Evolutionary conservation across 2,329 filamentous ascomycete species (phyloP), one percentile per base, ranked within the genome.

Genomic region (Pseudogymnoascus sp.): DNA sequence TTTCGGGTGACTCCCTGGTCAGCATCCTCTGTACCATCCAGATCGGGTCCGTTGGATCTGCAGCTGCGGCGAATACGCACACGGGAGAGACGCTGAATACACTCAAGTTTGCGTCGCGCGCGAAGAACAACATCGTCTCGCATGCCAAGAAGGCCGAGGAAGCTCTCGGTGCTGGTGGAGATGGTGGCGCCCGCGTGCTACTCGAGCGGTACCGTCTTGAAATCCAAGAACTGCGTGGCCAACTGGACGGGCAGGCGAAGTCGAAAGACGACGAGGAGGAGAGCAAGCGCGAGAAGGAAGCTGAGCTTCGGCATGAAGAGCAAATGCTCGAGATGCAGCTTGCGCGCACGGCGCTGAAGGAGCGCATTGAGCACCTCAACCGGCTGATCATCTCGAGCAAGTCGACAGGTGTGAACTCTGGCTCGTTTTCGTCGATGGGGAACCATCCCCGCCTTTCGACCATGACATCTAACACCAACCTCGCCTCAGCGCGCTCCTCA

Each of bases 281-380:
- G 69, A 83, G 86, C 67, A 85, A 80, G 40, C 81, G 86, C 15
- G 87, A 94, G 72, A 84, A 88, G 68, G 90, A 97, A 74, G 89
- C 89, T 6, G 87, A 92, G 67, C 84, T 90, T 67, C 85, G 92
- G 39, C 94, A 97, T 68, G 92, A 97, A 71, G 94, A 97, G 76
- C 94, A 99, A 74, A 93, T 99, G 83, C 81, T 99, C 61, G 94
- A 99, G 75, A 97, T 99, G 90, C 94, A 99, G 73, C 82, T 99
- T 54, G 94, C 94, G 33, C 86, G 94, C 41, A 99, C 94, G 0
- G 94, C 94, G 0, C 78, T 99, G 61, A 99, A 97, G 74, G 94
- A 99, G 77, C 87, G 94, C 31, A 99, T 99, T 68, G 92, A 97
- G 72, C 94, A 99, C 74, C 80, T 99, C 54, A 99, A 97, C 75